A percentile compares a stretch with the other conserved stretches of the same genome.
Evolutionary conservation across 306 rosid species (phyloP).

Genomic region (Ochetophila trinervis): DNA sequence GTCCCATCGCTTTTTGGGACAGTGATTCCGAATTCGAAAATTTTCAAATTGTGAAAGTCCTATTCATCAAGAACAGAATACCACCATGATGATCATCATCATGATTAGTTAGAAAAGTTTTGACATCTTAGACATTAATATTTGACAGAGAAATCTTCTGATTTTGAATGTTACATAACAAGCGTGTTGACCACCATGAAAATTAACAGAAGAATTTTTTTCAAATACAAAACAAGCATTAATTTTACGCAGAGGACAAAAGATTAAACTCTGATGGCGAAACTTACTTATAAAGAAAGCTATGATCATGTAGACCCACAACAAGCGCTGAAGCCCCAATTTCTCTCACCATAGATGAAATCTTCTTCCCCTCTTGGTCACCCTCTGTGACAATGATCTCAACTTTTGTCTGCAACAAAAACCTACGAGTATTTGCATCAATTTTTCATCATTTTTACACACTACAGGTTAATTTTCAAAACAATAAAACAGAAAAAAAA

Average conservation of each 20-base stretch:
- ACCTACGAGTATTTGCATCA: slow-evolving; percentile 51
- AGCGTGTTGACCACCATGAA: too few species aligned
- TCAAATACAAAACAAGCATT: too few species aligned
- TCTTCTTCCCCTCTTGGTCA: slow-evolving; percentile 63
- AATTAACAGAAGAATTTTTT: too few species aligned
- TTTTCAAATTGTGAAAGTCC: too few species aligned
- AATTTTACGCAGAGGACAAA: too few species aligned
- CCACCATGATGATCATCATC: slow-evolving; percentile 4
- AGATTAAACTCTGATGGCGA: not conserved
- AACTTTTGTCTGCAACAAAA: slow-evolving; percentile 83
- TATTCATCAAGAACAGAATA: not conserved
- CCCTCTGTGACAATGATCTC: slow-evolving; percentile 90
- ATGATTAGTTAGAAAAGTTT: too few species aligned
- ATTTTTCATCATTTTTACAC: slow-evolving; percentile 21
- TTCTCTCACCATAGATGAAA: slow-evolving; percentile 54
- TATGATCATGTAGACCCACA: slow-evolving; percentile 82
- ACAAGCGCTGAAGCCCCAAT: slow-evolving; percentile 78
- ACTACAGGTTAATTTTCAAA: not conserved
- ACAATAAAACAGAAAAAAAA: not conserved
- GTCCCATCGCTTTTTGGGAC: too few species aligned
- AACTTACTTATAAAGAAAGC: slow-evolving; percentile 91
- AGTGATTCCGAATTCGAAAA: too few species aligned
- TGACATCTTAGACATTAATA: too few species aligned
- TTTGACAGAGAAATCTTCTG: too few species aligned
- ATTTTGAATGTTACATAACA: too few species aligned